Conservation (phyloP, 352 stramenopile genomes). For the Halophytophthora batemanensis region DNA sequence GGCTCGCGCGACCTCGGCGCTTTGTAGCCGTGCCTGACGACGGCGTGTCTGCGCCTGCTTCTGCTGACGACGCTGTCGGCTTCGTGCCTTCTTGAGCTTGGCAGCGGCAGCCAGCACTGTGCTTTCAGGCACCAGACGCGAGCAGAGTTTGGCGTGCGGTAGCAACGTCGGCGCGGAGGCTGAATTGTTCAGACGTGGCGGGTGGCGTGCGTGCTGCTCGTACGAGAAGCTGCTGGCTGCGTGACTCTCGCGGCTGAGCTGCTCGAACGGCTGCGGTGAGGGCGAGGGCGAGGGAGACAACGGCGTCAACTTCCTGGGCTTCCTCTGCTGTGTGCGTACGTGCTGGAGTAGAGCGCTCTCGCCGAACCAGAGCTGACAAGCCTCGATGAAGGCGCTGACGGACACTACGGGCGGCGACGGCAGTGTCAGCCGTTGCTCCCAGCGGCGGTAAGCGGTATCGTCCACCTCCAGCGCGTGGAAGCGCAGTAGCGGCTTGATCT, state of each 20-base stretch:
- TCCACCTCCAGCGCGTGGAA: constrained; percentile 43
- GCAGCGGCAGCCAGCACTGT: constrained; percentile 13
- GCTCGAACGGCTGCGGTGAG: constrained; percentile 38
- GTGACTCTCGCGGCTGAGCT: constrained; percentile 37
- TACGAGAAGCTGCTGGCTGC: constrained; percentile 47
- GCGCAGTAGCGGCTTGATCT: constrained; percentile 37
- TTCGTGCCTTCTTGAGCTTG: constrained; percentile 36
- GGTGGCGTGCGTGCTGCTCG: constrained; percentile 27
- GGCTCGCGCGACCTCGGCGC: constrained; percentile 46
- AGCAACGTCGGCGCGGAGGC: constrained; percentile 25
- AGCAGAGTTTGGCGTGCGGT: constrained; percentile 18
- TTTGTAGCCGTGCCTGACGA: constrained; percentile 35
- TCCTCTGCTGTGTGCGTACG: constrained; percentile 13
- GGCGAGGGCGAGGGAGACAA: constrained; percentile 15
- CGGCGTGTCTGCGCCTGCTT: constrained; percentile 20
- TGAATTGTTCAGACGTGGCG: constrained; percentile 19
- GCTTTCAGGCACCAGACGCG: constrained; percentile 17
- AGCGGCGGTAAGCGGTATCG: constrained; percentile 41
- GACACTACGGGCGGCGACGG: constrained; percentile 10
- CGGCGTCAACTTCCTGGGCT: constrained; percentile 14
- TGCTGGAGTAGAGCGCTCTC: constrained; percentile 44
- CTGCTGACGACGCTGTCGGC: constrained; percentile 26
- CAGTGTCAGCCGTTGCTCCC: constrained; percentile 48
- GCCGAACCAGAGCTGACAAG: constrained; percentile 49
- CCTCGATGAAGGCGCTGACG: constrained; percentile 44